Conservation (phyloP, 805 yeast genomes). For the Wickerhamiella lipophila region DNA sequence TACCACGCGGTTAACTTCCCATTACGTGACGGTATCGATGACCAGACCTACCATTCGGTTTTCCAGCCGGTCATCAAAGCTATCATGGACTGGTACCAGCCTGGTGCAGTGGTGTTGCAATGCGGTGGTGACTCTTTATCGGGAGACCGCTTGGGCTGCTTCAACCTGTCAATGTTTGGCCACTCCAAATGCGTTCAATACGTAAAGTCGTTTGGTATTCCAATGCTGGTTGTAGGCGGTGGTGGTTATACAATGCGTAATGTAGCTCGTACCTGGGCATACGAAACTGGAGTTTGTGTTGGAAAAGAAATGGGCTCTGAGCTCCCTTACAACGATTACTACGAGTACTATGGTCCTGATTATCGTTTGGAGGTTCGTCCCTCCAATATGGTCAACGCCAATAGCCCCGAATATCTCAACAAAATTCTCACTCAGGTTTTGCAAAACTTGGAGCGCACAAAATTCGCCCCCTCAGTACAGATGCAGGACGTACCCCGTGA, state of each 20-base stretch:
- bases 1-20: constrained; percentile 87
- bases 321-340: constrained; percentile 87
- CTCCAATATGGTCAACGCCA: constrained; percentile 92
- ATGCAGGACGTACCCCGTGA: constrained; percentile 81
- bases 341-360: constrained; percentile 95
- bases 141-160: constrained; percentile 86
- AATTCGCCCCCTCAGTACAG: constrained; percentile 95
- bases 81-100: constrained; percentile 81
- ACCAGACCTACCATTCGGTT: constrained; percentile 78
- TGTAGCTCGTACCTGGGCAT: constrained; percentile 90
- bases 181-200: constrained; percentile 92
- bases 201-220: constrained; percentile 78
- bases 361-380: constrained; percentile 90
- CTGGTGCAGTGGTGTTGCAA: constrained; percentile 87
- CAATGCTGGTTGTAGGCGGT: constrained; percentile 87
- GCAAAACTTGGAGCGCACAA: constrained; percentile 72
- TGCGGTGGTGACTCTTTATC: constrained; percentile 96
- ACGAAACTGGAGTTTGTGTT: constrained; percentile 72
- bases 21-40: constrained; percentile 88
- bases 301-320: constrained; percentile 43
- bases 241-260: constrained; percentile 97
- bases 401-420: constrained; percentile 81
- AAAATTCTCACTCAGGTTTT: constrained; percentile 68
- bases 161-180: constrained; percentile 80
- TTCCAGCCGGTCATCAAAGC: constrained; percentile 55